Evolutionary conservation across 352 stramenopile genomes (phyloP).

Genomic region (Phytophthora pinifolia): DNA sequence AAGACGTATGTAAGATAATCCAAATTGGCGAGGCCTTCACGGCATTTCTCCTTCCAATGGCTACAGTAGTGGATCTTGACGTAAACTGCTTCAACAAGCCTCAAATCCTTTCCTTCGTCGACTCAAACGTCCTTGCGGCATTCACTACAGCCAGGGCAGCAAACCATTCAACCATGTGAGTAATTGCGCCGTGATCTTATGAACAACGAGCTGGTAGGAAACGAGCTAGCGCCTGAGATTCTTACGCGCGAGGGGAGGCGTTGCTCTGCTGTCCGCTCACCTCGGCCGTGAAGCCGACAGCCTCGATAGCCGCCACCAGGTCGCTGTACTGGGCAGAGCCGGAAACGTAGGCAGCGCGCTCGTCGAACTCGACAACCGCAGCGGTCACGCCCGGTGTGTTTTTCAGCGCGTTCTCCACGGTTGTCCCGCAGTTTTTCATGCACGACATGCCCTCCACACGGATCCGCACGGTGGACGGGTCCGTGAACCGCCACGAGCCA

Average conservation of each 20-base stretch:
- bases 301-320: constrained; percentile 65
- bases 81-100: constrained; percentile 15
- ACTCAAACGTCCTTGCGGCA: constrained; percentile 42
- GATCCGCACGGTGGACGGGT: constrained; percentile 70
- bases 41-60: neutral
- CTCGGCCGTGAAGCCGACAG: constrained; percentile 66
- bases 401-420: constrained; percentile 81
- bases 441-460: constrained; percentile 92
- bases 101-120: neutral
- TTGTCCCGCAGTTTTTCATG: constrained; percentile 96
- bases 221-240: constrained; percentile 18
- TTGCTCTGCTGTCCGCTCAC: constrained; percentile 29
- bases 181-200: constrained; percentile 30
- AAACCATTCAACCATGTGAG: constrained; percentile 27
- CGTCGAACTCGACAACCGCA: constrained; percentile 76
- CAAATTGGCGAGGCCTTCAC: constrained; percentile 13
- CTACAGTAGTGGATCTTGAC: constrained; percentile 15
- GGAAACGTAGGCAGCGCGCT: constrained; percentile 72
- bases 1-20: constrained; percentile 18
- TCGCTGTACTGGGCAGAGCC: constrained; percentile 51
- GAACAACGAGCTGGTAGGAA: constrained; percentile 22
- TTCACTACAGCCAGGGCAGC: constrained; percentile 32
- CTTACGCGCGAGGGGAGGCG: constrained; percentile 61
- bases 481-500: constrained; percentile 67
- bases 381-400: constrained; percentile 62